These are phyloP conservation scores for Stellera chamaejasme DNA, from an alignment of 345 rosid genomes.

Conservation along the genomic window DNA sequence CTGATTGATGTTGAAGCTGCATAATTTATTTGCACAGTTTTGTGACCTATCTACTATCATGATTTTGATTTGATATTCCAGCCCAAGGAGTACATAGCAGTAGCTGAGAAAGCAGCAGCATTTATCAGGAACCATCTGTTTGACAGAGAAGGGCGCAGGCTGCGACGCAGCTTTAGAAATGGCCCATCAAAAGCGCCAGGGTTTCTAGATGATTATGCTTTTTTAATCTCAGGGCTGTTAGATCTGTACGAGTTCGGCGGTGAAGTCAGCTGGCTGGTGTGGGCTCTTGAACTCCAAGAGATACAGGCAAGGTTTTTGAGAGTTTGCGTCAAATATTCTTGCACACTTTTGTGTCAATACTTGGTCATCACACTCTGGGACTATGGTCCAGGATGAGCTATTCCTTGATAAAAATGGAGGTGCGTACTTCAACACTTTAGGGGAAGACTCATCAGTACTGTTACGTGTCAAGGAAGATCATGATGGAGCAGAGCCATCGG, in stretches of 20 bases:
- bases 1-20: background rate
- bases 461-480: conserved; percentile 95
- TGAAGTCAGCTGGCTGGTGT: conserved; percentile 49
- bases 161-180: conserved; percentile 73
- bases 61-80: conserved; percentile 22
- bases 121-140: conserved; percentile 66
- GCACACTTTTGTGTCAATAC: background rate
- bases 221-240: conserved; percentile 72
- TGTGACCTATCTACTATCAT: background rate
- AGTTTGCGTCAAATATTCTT: background rate
- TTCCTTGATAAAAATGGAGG: conserved; percentile 90
- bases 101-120: conserved; percentile 75
- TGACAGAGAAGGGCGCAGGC: conserved; percentile 45
- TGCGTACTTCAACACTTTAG: conserved; percentile 79
- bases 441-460: conserved; percentile 86
- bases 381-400: conserved; percentile 57
- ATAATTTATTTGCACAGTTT: background rate
- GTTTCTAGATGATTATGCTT: conserved; percentile 91
- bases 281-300: conserved; percentile 79
- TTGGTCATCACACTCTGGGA: background rate
- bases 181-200: conserved; percentile 97
- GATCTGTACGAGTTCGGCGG: conserved; percentile 84
- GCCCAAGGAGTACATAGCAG: conserved; percentile 74
- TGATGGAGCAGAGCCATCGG: conserved; percentile 98
- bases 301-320: conserved; percentile 47